Conservation (phyloP, 2,329 filamentous ascomycete genomes). For the Blastomyces percursus region DNA sequence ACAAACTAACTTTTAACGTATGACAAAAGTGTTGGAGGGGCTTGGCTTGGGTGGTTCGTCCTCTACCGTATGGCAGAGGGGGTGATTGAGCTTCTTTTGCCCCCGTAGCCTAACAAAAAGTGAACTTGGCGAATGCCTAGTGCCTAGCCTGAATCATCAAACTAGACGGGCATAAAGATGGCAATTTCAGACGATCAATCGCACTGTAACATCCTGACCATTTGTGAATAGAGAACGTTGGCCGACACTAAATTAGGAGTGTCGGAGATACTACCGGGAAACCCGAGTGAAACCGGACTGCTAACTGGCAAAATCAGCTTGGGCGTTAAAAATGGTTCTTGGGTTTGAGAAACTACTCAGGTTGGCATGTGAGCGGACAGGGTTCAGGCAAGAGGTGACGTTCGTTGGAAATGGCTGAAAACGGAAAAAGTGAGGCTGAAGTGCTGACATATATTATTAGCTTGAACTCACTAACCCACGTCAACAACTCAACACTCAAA, state of each 20-base stretch:
- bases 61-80: too few species aligned
- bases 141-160: neutral
- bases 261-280: neutral
- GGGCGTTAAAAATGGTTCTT: neutral
- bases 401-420: neutral
- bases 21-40: too few species aligned
- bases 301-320: neutral
- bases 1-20: neutral
- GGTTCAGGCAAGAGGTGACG: neutral
- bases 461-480: too few species aligned
- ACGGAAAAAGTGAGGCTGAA: neutral
- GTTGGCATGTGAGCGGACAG: neutral
- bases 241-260: neutral
- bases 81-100: too few species aligned
- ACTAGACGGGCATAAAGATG: neutral
- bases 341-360: too few species aligned
- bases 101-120: too few species aligned
- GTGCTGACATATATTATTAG: too few species aligned
- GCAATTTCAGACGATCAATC: constrained; percentile 1
- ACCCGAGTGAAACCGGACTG: neutral
- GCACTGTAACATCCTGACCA: neutral
- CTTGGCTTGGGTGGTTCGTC: too few species aligned
- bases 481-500: neutral
- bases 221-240: neutral
- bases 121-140: neutral